Evolutionary conservation across 2,329 filamentous ascomycete species (phyloP), one percentile per base, ranked within the genome.

Genomic region (Cladophialophora carrionii): DNA sequence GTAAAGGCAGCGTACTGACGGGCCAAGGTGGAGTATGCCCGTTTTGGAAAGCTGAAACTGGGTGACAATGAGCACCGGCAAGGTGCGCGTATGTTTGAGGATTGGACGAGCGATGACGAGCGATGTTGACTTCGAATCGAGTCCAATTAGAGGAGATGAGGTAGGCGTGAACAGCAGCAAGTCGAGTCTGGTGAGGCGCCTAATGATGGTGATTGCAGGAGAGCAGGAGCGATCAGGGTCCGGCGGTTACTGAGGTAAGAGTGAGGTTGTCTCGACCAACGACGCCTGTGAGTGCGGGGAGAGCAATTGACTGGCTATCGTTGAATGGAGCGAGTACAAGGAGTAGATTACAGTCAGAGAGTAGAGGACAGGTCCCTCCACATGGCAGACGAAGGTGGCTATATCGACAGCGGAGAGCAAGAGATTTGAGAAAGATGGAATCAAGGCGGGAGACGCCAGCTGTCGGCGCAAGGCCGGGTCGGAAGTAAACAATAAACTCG

Each of bases 131-230:
- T 57, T 54, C 34, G 43, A 46, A 8, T n/a, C n/a, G 37, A 43
- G 37, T 52, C 64, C 64, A 63, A 66, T 66, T 32, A 58, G 43
- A 54, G 46, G 43, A 58, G 52, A 55, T 52, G 61, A 51, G 34
- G 32, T 22, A 55, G 53, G 26, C 48, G 51, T 58, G 24, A 37
- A 49, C 20, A 24, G 17, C 14, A 34, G 43, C 20, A 48, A 17
- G 46, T 53, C 54, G 61, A 63, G 61, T 54, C 54, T 54, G 43
- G 54, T 60, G 51, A 62, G 65, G 65, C 65, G 65, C 65, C 57
- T 65, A 62, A 60, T 67, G 65, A 62, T 64, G 65, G 62, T 67
- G 65, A 67, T 67, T 67, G 59, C 62, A 67, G 62, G 65, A 32
- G 62, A 63, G 43, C 52, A 57, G 55, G 51, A 59, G 55, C 57